Evolutionary conservation across 805 yeast species (phyloP), one percentile per base, ranked within the genome.

Genomic region (Lachancea fermentati): DNA sequence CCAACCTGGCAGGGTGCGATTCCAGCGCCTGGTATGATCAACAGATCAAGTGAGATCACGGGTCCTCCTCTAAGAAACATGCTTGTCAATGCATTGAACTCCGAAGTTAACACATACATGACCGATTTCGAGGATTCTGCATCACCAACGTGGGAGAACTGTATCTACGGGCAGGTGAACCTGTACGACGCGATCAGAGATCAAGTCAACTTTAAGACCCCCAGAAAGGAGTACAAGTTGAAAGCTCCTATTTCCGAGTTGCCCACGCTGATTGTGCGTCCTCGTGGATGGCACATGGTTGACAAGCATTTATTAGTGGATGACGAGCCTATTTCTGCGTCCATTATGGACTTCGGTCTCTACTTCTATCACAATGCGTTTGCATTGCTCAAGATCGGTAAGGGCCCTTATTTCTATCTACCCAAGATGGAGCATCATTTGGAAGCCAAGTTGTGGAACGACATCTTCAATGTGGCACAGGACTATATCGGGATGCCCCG

Each of bases 401-500:
- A 75, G 47, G 91, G 89, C 34, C 93, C 94, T 17, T 84, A 83
- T 68, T 84, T 82, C 58, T 84, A 84, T 57, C 66, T 84, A 55
- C 93, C 93, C 52, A 84, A 84, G 68, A 81, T 84, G 88, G 93
- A 84, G 63, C 91, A 83, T 63, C 86, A 81, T 62, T 68, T 79
- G 54, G 94, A 84, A 63, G 93, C 93, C 39, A 76, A 77, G 61
- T 68, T 84, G 54, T 84, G 94, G 94, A 83, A 84, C 61, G 89
- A 82, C 59, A 74, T 84, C 45, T 84, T 84, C 67, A 72, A 76
- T 59, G 81, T 76, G 43, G 72, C 93, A 5, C 91, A 84, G 68
- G 93, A 84, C 58, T 74, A 72, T 57, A 60, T 84, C 36, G 75
- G 72, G 14, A 67, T 84, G 34, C 75, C 80, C 47, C 74, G 91